A percentile compares a stretch with the other conserved stretches of the same genome.
Conservation (phyloP, 106 monocot genomes). For the Dendrobium chrysotoxum region DNA sequence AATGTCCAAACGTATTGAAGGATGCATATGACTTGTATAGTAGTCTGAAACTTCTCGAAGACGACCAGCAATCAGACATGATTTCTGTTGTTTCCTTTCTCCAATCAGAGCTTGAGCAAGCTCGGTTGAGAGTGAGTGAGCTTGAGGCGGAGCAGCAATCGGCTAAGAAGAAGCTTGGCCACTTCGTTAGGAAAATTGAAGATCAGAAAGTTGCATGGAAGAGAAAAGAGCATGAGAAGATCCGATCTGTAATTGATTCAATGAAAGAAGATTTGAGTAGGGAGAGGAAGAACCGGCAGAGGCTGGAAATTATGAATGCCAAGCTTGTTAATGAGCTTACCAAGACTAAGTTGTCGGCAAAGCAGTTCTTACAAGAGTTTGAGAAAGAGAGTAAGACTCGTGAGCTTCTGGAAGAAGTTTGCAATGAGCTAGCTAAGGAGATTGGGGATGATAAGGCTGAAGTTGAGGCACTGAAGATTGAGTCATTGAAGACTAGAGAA, state of each 20-base stretch:
- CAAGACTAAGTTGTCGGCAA: conserved; percentile 59
- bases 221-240: conserved; percentile 64
- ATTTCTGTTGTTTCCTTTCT: conserved; percentile 38
- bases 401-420: conserved; percentile 87
- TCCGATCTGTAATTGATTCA: conserved; percentile 51
- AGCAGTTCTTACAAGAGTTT: conserved; percentile 61
- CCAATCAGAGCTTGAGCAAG: conserved; percentile 57
- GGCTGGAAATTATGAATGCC: conserved; percentile 61
- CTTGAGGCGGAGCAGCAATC: conserved; percentile 60
- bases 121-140: conserved; percentile 38
- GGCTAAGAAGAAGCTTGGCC: conserved; percentile 72
- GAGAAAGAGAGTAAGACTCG: conserved; percentile 84
- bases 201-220: conserved; percentile 73
- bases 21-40: conserved; percentile 34
- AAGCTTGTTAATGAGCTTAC: conserved; percentile 72
- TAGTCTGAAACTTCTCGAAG: conserved; percentile 42
- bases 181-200: conserved; percentile 50
- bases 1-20: conserved; percentile 25
- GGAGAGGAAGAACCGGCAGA: conserved; percentile 69
- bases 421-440: conserved; percentile 92
- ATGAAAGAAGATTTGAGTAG: conserved; percentile 67
- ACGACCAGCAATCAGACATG: conserved; percentile 36
- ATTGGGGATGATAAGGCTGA: conserved; percentile 86
- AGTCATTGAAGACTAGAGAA: conserved; percentile 55
- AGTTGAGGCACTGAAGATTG: conserved; percentile 66